A percentile compares a stretch with the other conserved stretches of the same genome.
Evolutionary conservation across 2,329 filamentous ascomycete species (phyloP).

Genomic region (Colletotrichum sansevieriae): DNA sequence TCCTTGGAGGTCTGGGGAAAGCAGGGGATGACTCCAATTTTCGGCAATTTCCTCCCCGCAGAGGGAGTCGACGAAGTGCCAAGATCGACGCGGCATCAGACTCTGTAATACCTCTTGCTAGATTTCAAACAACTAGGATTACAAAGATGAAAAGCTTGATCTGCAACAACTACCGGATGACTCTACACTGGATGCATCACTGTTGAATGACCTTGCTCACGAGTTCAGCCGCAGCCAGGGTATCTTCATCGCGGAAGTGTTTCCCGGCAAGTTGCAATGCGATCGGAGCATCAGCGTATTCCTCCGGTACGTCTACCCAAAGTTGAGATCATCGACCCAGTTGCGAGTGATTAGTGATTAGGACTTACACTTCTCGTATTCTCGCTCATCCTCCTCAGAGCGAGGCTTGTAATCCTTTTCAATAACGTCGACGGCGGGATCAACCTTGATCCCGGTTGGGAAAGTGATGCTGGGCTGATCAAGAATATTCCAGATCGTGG

Average conservation of each 20-base stretch:
- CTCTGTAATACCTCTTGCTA: no score
- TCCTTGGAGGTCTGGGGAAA: conserved; percentile 6
- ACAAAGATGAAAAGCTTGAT: no score
- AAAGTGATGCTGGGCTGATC: conserved; percentile 48
- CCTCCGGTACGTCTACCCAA: conserved; percentile 4
- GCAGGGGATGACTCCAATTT: neutral
- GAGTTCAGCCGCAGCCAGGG: conserved; percentile 20
- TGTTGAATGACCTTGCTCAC: conserved; percentile 13
- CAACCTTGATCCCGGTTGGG: conserved; percentile 44
- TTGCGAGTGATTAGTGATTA: no score
- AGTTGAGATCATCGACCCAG: no score
- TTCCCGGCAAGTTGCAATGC: conserved; percentile 30
- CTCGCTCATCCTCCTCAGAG: conserved; percentile 18
- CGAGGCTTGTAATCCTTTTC: conserved; percentile 20
- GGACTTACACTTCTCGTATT: conserved; percentile 36
- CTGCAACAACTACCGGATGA: no score
- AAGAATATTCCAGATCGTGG: conserved; percentile 50
- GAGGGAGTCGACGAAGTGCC: no score
- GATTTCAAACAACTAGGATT: no score
- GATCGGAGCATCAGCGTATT: conserved; percentile 11
- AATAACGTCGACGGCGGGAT: conserved; percentile 6
- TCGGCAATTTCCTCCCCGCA: no score
- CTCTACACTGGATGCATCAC: neutral
- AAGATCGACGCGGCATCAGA: no score
- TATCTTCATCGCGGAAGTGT: conserved; percentile 29